Percentiles rank a stretch among this genome's conserved stretches.
Conservation (phyloP, 2,329 filamentous ascomycete species). For the Neofusicoccum parvum region DNA sequence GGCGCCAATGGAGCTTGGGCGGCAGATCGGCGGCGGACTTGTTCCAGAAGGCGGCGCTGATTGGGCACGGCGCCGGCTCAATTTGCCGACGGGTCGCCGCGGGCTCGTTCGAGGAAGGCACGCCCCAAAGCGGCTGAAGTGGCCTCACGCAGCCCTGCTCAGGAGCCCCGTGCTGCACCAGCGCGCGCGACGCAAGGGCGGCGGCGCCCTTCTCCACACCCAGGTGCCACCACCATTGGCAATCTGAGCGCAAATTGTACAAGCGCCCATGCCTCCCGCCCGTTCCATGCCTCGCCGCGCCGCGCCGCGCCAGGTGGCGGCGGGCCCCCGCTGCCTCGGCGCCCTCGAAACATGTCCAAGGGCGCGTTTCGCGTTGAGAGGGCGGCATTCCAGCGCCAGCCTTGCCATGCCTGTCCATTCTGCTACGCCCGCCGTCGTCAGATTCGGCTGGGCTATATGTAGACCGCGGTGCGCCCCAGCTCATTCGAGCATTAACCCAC, state of each 20-base stretch:
- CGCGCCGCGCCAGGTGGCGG: neutral
- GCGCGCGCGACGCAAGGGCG: constrained; percentile 4
- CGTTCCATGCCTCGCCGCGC: neutral
- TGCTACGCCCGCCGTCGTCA: neutral
- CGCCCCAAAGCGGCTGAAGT: neutral
- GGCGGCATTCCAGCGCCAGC: constrained; percentile 1
- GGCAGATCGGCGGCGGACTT: constrained; percentile 2
- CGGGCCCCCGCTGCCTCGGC: neutral
- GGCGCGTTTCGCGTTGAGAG: neutral
- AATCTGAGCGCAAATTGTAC: neutral
- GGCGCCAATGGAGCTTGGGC: constrained; percentile 3
- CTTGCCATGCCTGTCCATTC: neutral
- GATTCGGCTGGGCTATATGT: neutral
- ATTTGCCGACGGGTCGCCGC: neutral
- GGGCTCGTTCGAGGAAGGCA: neutral
- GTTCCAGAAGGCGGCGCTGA: constrained; percentile 9
- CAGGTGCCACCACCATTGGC: neutral
- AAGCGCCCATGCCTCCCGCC: constrained; percentile 4
- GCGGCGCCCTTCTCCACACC: constrained; percentile 6
- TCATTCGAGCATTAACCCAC: constrained; percentile 4
- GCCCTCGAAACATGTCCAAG: neutral
- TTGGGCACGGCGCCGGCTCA: constrained; percentile 1
- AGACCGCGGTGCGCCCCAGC: neutral
- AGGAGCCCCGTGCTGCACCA: neutral
- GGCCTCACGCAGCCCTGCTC: neutral